A percentile compares a stretch with the other conserved stretches of the same genome.
phyloP scores from a whole-genome alignment of 192 early-diverging fungal species.

The Coemansia erecta region DNA sequence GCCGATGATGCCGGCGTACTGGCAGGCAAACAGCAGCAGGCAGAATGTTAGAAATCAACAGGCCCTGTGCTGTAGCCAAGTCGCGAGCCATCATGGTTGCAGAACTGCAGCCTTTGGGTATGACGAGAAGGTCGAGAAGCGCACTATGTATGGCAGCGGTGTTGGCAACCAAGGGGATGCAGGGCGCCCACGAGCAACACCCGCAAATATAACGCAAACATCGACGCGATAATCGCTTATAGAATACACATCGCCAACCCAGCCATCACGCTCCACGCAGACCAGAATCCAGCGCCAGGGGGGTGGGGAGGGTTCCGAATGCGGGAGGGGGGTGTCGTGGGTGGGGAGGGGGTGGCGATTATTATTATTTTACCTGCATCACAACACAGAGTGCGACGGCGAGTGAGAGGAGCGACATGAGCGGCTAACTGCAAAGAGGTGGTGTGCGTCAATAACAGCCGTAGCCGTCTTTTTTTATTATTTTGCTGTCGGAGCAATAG shows the following conservation, averaged over 20 bases:
- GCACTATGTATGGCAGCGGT: background rate
- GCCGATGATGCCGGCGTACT: too few species aligned
- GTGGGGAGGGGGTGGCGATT: background rate
- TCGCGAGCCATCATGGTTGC: too few species aligned
- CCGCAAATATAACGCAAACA: background rate
- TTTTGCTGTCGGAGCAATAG: background rate
- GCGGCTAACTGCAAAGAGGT: constrained; percentile 16
- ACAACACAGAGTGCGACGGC: constrained; percentile 8
- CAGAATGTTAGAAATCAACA: too few species aligned
- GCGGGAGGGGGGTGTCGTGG: constrained; percentile 3
- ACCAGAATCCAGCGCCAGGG: background rate
- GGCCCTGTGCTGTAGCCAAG: too few species aligned
- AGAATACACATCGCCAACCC: constrained; percentile 1
- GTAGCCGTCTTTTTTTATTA: constrained; percentile 8
- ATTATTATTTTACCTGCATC: constrained; percentile 11
- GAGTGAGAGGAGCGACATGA: constrained; percentile 16
- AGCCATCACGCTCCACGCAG: background rate
- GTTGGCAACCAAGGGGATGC: background rate
- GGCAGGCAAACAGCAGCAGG: too few species aligned
- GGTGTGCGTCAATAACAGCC: constrained; percentile 27
- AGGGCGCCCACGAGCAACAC: background rate
- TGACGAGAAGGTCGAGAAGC: too few species aligned
- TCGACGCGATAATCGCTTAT: constrained; percentile 6
- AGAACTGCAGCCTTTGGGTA: too few species aligned
- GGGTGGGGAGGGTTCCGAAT: background rate